Evolutionary conservation across 2,329 filamentous ascomycete genomes (phyloP), one percentile per base, ranked within the genome.

Genomic region (Leptographium radiaticola): DNA sequence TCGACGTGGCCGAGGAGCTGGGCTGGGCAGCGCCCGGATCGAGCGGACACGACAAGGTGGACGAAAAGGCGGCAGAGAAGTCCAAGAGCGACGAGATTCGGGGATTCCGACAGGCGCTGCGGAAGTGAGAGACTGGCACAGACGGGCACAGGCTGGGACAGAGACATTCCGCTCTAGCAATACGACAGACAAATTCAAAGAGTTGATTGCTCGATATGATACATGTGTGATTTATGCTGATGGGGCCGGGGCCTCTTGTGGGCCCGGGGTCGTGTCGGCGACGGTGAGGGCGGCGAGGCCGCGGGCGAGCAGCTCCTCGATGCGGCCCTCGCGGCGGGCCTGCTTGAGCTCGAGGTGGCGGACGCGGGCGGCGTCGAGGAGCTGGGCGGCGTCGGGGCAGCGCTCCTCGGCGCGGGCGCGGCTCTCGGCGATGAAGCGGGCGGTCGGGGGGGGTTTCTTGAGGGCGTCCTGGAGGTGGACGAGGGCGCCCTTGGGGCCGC

Each of bases 381-480:
- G 68, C 56, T 64, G 66, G 59, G 71, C 73, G 25, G 71, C 69
- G 31, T 73, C 68, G 0, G 70, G 69, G 59, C 76, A 73, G 58
- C 75, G 69, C 65, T 75, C 71, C 53, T 72, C 58, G 59, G 76
- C 59, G 56, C 67, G 59, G 61, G 64, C 62, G 58, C 70, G 66
- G 54, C 71, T 68, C 66, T 73, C 73, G 57, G 74, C 70, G 15
- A 75, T 68, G 60, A 75, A 72, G 33, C 72, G 74, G 62, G 70
- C 62, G 12, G 70, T 67, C n/a, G 75, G 77, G 6, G 75, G 72
- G 56, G 74, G 73, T 74, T 94, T 93, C 78, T 94, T 94, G 67
- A 93, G 79, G 15, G 93, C 87, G 69, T 98, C 93, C 66, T 94
- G 86, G 54, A 98, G 75, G 70, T 84, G 83, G 57, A 98, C 86